These are phyloP conservation scores for Sanghuangporus sanghuang DNA, from an alignment of 1,284 basidiomycete genomes.

Conservation along the genomic window DNA sequence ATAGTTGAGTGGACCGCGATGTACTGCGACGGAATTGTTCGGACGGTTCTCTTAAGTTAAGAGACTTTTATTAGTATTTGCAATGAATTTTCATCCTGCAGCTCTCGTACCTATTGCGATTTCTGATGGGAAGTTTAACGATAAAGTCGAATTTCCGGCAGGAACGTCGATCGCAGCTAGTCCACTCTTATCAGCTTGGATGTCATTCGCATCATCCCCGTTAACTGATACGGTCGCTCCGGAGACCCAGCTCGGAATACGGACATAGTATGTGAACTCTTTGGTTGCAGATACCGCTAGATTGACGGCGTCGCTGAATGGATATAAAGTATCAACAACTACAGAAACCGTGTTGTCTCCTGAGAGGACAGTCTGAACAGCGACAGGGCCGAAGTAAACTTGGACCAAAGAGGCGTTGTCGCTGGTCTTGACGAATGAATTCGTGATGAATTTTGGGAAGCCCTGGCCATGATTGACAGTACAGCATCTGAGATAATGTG, in stretches of 20 bases:
- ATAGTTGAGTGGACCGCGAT: slow-evolving; percentile 53
- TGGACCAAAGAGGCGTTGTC: slow-evolving; percentile 47
- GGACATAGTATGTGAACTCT: slow-evolving; percentile 49
- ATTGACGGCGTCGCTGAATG: slow-evolving; percentile 48
- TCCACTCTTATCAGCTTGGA: slow-evolving; percentile 38
- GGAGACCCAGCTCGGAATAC: slow-evolving; percentile 51
- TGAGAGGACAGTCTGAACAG: slow-evolving; percentile 38
- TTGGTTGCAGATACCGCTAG: slow-evolving; percentile 44
- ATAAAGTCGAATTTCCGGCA: slow-evolving; percentile 42
- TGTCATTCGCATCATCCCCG: slow-evolving; percentile 29
- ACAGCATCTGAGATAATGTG: slow-evolving; percentile 38
- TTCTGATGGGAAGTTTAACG: slow-evolving; percentile 41
- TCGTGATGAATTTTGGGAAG: slow-evolving; percentile 58
- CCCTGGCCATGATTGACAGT: slow-evolving; percentile 59
- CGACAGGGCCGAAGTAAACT: slow-evolving; percentile 52
- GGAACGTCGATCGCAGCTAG: slow-evolving; percentile 39
- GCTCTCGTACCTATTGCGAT: slow-evolving; percentile 39
- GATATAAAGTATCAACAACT: slow-evolving; percentile 49
- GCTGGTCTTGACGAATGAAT: slow-evolving; percentile 48
- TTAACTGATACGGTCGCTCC: slow-evolving; percentile 46
- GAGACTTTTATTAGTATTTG: not conserved
- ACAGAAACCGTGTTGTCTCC: slow-evolving; percentile 44
- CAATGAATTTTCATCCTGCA: not conserved
- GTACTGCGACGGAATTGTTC: slow-evolving; percentile 48
- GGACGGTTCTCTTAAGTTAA: slow-evolving; percentile 39